These are phyloP conservation scores for Takashimella koratensis DNA, from an alignment of 1,284 basidiomycete genomes.

Conservation along the genomic window DNA sequence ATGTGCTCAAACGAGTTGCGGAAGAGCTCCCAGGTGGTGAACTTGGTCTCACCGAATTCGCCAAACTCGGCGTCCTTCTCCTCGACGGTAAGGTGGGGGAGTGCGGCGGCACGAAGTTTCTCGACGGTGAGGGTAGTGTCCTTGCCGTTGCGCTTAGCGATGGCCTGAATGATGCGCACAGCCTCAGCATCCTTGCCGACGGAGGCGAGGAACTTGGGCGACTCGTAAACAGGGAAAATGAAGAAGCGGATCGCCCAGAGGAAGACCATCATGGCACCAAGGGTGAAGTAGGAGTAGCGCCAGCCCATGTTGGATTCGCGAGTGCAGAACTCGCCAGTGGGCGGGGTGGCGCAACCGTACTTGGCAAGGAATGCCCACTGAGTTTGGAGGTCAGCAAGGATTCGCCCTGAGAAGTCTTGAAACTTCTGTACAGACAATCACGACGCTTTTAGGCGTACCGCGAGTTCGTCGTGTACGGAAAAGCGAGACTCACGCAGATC, in stretches of 20 bases:
- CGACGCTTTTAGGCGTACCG: too few species aligned
- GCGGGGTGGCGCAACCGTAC: constrained; percentile 13
- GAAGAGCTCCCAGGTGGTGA: constrained; percentile 41
- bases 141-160: constrained; percentile 58
- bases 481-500: constrained; percentile 55
- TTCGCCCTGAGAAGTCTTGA: neutral
- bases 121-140: constrained; percentile 53
- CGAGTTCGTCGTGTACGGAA: too few species aligned
- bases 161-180: constrained; percentile 49
- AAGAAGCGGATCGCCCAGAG: constrained; percentile 39
- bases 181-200: constrained; percentile 60
- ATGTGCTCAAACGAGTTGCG: constrained; percentile 51
- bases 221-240: constrained; percentile 56
- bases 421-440: too few species aligned
- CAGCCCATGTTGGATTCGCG: constrained; percentile 58
- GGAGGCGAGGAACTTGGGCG: constrained; percentile 59
- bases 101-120: constrained; percentile 48
- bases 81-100: constrained; percentile 23
- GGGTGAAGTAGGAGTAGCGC: constrained; percentile 58
- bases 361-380: constrained; percentile 25
- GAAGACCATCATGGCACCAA: constrained; percentile 54
- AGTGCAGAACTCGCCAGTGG: constrained; percentile 48
- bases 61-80: constrained; percentile 16
- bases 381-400: constrained; percentile 1
- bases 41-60: constrained; percentile 15